These are phyloP conservation scores for Kurtzmaniella quercitrusa DNA, from an alignment of 1,139 yeast species.

Conservation along the genomic window DNA sequence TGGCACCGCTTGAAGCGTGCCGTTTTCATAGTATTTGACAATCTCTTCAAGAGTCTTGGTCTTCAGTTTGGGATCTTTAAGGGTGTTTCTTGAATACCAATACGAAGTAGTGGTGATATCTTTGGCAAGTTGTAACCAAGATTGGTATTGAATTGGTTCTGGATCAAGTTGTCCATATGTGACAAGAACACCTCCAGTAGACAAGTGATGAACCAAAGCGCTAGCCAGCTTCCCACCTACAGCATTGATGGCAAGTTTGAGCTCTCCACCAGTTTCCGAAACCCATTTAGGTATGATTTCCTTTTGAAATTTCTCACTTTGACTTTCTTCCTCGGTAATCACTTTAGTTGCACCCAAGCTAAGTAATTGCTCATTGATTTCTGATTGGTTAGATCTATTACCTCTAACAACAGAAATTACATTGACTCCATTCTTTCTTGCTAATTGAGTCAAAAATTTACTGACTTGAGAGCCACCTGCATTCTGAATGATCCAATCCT, in stretches of 20 bases:
- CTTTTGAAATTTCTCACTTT: conserved; percentile 58
- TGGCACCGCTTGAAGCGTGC: conserved; percentile 52
- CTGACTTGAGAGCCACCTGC: conserved; percentile 35
- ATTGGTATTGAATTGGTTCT: conserved; percentile 46
- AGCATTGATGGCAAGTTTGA: conserved; percentile 31
- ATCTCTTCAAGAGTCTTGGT: conserved; percentile 52
- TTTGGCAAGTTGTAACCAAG: conserved; percentile 51
- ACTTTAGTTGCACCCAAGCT: conserved; percentile 31
- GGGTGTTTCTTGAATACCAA: conserved; percentile 80
- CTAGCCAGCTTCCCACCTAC: conserved; percentile 27
- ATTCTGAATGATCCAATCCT: conserved; percentile 33
- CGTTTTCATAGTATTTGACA: conserved; percentile 55
- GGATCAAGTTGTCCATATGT: conserved; percentile 25
- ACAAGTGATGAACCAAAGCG: conserved; percentile 21
- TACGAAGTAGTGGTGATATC: conserved; percentile 75
- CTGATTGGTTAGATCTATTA: conserved; percentile 23
- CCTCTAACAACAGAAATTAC: conserved; percentile 29
- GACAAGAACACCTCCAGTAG: conserved; percentile 23
- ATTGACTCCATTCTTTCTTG: conserved; percentile 20
- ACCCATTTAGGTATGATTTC: conserved; percentile 38
- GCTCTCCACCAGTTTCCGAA: conserved; percentile 33
- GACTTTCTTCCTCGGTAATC: conserved; percentile 45
- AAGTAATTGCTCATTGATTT: conserved; percentile 18
- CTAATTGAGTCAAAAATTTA: conserved; percentile 28
- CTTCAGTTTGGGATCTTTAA: conserved; percentile 58